A percentile compares a stretch with the other conserved stretches of the same genome.
Evolutionary conservation across 106 monocot species (phyloP).

Genomic region (Triglochin maritima): DNA sequence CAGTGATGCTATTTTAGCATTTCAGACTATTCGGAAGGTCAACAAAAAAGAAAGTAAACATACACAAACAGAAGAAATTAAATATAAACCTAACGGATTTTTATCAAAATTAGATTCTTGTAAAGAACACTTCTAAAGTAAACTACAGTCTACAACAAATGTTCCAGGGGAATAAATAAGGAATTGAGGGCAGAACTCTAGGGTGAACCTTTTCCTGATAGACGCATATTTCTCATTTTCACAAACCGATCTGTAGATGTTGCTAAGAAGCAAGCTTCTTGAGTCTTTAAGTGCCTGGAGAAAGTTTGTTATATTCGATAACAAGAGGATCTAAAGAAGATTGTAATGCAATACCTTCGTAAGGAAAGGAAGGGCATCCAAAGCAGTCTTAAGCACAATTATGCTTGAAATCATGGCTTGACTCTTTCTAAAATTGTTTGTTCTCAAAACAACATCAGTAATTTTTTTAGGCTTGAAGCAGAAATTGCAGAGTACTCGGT

Average conservation of each 20-base stretch:
- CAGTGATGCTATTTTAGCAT: no score
- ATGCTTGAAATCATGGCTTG: slow-evolving; percentile 78
- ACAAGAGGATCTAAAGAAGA: background rate
- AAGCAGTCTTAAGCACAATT: slow-evolving; percentile 75
- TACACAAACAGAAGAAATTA: no score
- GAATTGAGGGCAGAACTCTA: background rate
- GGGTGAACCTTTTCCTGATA: slow-evolving; percentile 72
- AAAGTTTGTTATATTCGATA: background rate
- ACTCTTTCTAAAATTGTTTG: slow-evolving; percentile 73
- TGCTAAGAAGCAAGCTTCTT: slow-evolving; percentile 81
- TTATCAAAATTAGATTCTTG: no score
- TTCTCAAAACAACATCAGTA: slow-evolving; percentile 46
- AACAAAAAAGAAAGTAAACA: no score
- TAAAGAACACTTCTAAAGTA: no score
- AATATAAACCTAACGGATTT: no score
- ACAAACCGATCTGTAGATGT: slow-evolving; percentile 76
- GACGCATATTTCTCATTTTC: slow-evolving; percentile 69
- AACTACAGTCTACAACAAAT: no score
- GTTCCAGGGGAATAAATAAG: no score
- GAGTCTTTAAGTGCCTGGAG: slow-evolving; percentile 81
- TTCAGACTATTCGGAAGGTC: no score
- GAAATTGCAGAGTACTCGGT: slow-evolving; percentile 89
- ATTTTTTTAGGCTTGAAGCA: slow-evolving; percentile 86
- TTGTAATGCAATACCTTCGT: slow-evolving; percentile 44
- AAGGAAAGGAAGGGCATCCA: slow-evolving; percentile 87